These are phyloP conservation scores for Didymella arachidicola DNA, from an alignment of 2,329 filamentous ascomycete species.

Conservation along the genomic window DNA sequence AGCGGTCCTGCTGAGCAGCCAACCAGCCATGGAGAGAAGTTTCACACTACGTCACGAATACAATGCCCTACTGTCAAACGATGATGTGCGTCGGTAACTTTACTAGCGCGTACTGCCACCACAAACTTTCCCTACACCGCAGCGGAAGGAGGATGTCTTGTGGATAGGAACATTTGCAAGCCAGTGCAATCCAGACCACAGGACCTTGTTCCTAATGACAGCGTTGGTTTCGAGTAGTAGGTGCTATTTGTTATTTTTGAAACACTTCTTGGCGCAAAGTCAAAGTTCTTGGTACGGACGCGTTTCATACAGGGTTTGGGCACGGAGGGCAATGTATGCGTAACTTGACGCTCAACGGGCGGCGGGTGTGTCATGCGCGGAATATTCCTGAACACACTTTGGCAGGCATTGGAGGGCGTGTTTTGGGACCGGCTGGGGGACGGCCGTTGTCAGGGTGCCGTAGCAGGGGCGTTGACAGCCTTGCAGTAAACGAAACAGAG, in stretches of 20 bases:
- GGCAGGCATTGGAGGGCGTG: not conserved
- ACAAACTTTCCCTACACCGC: not conserved
- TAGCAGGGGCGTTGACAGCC: not conserved
- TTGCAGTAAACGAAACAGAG: conserved; percentile 16
- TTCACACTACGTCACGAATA: conserved; percentile 9
- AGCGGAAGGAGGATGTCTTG: too few relatives aligned
- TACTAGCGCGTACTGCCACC: not conserved
- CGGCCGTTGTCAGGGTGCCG: not conserved
- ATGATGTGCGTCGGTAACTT: conserved; percentile 15
- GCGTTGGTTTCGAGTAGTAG: not conserved
- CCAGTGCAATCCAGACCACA: conserved; percentile 1
- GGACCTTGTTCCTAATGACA: not conserved
- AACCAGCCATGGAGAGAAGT: conserved; percentile 1
- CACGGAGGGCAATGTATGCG: not conserved
- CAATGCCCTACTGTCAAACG: conserved; percentile 15
- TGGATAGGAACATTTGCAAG: conserved; percentile 4
- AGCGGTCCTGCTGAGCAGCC: not conserved
- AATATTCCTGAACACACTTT: too few relatives aligned
- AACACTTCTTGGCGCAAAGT: conserved; percentile 3
- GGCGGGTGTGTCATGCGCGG: not conserved
- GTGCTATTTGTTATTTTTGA: not conserved
- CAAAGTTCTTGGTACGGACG: too few relatives aligned
- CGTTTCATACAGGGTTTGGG: conserved; percentile 7
- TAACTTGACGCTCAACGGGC: conserved; percentile 16
- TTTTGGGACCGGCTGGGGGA: not conserved